phyloP scores from a whole-genome alignment of 192 early-diverging fungal species.

The Jimgerdemannia flammicorona region DNA sequence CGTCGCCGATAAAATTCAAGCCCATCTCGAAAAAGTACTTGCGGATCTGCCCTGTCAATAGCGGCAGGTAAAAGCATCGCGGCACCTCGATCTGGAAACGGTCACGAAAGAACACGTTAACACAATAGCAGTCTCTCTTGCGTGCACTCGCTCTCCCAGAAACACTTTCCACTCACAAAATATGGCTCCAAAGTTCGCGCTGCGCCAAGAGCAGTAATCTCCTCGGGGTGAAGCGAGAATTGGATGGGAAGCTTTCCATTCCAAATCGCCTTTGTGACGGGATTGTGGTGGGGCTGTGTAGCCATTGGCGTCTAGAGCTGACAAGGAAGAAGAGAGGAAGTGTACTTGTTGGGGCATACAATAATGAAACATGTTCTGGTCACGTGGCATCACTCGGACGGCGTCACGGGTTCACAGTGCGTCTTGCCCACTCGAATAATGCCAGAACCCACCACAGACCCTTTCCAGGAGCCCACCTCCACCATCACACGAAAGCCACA shows the following conservation, averaged over 20 bases:
- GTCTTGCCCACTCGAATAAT: background rate
- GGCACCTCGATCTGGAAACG: conserved; percentile 42
- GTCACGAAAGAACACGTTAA: background rate
- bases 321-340: background rate
- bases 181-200: conserved; percentile 19
- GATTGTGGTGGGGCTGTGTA: background rate
- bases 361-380: background rate
- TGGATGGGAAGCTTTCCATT: conserved; percentile 25
- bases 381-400: background rate
- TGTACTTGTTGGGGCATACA: background rate
- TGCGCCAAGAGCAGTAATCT: conserved; percentile 16
- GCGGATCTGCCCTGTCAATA: conserved; percentile 50
- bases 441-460: background rate
- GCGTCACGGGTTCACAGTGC: background rate
- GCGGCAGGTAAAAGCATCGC: conserved; percentile 56
- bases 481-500: conserved; percentile 12
- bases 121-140: background rate
- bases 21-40: conserved; percentile 42
- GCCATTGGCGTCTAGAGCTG: background rate
- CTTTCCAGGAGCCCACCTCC: conserved; percentile 3
- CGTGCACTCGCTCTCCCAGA: background rate
- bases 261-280: conserved; percentile 27
- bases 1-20: conserved; percentile 36
- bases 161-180: conserved; percentile 24
- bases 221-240: conserved; percentile 11